Conservation (phyloP, 805 yeast species). For the Hanseniaspora lachancei region DNA sequence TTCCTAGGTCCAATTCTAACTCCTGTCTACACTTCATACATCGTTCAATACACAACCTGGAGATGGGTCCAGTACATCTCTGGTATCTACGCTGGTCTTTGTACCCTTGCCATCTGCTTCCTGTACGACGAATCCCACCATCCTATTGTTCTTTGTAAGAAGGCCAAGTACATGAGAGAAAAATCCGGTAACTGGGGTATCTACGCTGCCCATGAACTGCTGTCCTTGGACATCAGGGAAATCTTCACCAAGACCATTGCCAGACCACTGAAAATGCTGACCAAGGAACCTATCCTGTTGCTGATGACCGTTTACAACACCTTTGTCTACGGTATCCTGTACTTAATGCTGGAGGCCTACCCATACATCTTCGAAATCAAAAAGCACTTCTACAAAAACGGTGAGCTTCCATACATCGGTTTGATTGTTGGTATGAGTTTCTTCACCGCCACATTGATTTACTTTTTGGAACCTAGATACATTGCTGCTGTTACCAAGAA, state of each 20-base stretch:
- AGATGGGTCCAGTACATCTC: conserved; percentile 68
- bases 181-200: conserved; percentile 74
- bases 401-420: conserved; percentile 68
- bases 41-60: conserved; percentile 61
- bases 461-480: conserved; percentile 41
- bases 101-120: conserved; percentile 28
- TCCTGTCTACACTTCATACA: conserved; percentile 66
- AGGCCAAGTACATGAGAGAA: conserved; percentile 50
- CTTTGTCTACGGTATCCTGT: conserved; percentile 67
- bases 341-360: conserved; percentile 59
- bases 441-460: conserved; percentile 43
- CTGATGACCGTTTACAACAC: conserved; percentile 58
- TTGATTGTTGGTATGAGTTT: conserved; percentile 54
- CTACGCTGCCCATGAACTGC: conserved; percentile 62
- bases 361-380: conserved; percentile 56
- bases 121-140: conserved; percentile 58
- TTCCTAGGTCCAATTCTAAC: conserved; percentile 72
- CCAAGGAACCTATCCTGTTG: conserved; percentile 61
- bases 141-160: conserved; percentile 47
- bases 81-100: conserved; percentile 42
- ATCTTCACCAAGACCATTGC: conserved; percentile 49
- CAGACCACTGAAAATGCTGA: conserved; percentile 57
- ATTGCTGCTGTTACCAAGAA: conserved; percentile 35
- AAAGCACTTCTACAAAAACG: conserved; percentile 39
- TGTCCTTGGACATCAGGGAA: conserved; percentile 42